Evolutionary conservation across 768 basidiomycete species (phyloP).

Genomic region (Lyophyllum decastes): DNA sequence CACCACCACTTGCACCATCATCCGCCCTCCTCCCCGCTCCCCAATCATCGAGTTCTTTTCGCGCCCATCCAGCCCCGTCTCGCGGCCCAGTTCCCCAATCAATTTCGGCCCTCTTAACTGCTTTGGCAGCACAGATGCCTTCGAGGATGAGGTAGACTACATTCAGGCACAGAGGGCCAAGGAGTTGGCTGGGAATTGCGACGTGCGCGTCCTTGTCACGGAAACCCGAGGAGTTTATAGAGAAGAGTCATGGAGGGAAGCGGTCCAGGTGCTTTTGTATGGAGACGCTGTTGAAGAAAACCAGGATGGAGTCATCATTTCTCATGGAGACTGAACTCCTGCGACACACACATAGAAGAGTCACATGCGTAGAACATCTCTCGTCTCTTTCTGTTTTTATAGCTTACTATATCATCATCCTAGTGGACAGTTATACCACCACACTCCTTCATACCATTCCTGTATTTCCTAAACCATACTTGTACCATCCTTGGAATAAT

Average conservation of each 20-base stretch:
- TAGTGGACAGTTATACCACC: not conserved
- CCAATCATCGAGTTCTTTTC: slow-evolving; percentile 29
- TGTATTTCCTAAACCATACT: too few species aligned
- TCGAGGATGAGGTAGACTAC: slow-evolving; percentile 31
- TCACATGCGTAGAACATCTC: not conserved
- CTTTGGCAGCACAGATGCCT: slow-evolving; percentile 27
- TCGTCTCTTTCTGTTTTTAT: too few species aligned
- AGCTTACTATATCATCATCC: too few species aligned
- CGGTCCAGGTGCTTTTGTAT: slow-evolving; percentile 13
- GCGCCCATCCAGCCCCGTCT: slow-evolving; percentile 26
- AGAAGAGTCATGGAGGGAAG: slow-evolving; percentile 17
- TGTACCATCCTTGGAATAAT: too few species aligned
- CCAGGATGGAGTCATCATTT: not conserved
- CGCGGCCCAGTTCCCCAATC: slow-evolving; percentile 26
- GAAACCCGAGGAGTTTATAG: slow-evolving; percentile 1
- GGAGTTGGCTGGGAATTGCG: slow-evolving; percentile 12
- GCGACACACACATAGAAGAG: not conserved
- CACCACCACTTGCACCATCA: slow-evolving; percentile 36
- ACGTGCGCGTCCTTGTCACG: slow-evolving; percentile 16
- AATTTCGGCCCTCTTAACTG: slow-evolving; percentile 30
- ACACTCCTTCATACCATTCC: not conserved
- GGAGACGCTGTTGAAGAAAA: not conserved
- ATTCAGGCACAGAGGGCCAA: slow-evolving; percentile 22
- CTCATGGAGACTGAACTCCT: not conserved
- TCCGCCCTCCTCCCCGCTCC: slow-evolving; percentile 32